Evolutionary conservation across 805 yeast genomes (phyloP), one percentile per base, ranked within the genome.

Genomic region (Wickerhamiella occidentalis): DNA sequence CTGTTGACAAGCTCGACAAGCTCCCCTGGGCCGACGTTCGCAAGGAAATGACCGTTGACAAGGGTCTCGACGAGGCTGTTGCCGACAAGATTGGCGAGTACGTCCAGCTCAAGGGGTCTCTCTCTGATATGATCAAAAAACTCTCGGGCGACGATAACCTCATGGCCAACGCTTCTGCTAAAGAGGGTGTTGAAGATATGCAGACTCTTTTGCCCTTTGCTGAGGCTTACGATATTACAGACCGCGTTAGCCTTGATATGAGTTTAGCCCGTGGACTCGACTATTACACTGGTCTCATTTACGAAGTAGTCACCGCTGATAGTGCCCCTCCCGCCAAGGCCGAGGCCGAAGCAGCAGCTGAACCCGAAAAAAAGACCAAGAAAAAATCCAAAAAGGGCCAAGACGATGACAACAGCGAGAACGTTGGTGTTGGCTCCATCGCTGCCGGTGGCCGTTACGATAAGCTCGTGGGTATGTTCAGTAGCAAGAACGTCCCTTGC

Each of bases 391-490:
- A 68, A 56, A 64, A 73, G 45, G 66, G 61, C 37, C 84, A 75
- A 15, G 90, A 77, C 47, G 96, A 86, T 56, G 96, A 92, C 66
- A 96, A 95, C 51, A 84, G 94, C 48, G 96, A 85, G 55, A 86
- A 84, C 59, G 97, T 92, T 49, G 98, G 98, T 58, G 95, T 90
- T 40, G 98, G 98, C 30, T 92, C 98, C 5, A 87, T 92, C 61
- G 95, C 96, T 47, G 98, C 95, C 45, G 98, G 98, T 69, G 98
- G 98, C 56, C 85, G 98, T 67, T 92, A 92, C 67, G 98, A 92
- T 67, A 82, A 83, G 60, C 76, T 92, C 53, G 97, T 92, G 35
- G 96, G 96, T 58, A 92, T 92, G 98, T 92, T 92, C 65, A 76
- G 86, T 48, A 80, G 80, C 57, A 87, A 92, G 57, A 82, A 88